These are phyloP conservation scores for Fusarium redolens DNA, from an alignment of 2,329 filamentous ascomycete genomes.

Conservation along the genomic window DNA sequence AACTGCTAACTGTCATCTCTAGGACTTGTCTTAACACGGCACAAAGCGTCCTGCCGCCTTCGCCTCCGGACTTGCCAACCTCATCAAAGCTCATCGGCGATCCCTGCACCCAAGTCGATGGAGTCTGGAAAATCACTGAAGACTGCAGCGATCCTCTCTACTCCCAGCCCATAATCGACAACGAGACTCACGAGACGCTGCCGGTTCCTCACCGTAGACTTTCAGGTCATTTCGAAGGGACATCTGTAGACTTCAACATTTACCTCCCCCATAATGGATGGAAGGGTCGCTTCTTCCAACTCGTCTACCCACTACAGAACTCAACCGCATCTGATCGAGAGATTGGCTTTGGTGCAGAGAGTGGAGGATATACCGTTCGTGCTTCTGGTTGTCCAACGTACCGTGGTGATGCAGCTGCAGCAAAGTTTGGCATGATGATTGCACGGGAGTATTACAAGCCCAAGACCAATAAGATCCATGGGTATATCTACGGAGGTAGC, in stretches of 20 bases:
- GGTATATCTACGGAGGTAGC: background rate
- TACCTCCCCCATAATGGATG: rapidly evolving
- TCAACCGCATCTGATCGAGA: background rate
- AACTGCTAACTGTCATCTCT: too few species aligned
- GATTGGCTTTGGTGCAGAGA: background rate
- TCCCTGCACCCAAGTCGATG: background rate
- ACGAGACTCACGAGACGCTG: rapidly evolving
- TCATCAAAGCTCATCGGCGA: background rate
- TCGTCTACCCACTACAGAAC: background rate
- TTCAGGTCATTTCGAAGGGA: rapidly evolving
- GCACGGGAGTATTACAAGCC: background rate
- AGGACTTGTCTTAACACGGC: background rate
- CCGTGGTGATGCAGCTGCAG: background rate
- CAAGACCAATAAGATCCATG: rapidly evolving
- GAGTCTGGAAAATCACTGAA: background rate
- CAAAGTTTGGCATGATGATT: background rate
- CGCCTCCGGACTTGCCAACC: background rate
- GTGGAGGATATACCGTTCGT: background rate
- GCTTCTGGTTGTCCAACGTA: background rate
- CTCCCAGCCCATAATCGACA: rapidly evolving
- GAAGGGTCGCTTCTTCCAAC: background rate
- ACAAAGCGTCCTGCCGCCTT: background rate
- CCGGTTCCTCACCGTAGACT: rapidly evolving
- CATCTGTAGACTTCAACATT: rapidly evolving
- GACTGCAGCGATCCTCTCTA: background rate